Evolutionary conservation across 225 moss, liverwort and hornwort genomes (phyloP), one percentile per base, ranked within the genome.

Genomic region (Polytrichum commune): DNA sequence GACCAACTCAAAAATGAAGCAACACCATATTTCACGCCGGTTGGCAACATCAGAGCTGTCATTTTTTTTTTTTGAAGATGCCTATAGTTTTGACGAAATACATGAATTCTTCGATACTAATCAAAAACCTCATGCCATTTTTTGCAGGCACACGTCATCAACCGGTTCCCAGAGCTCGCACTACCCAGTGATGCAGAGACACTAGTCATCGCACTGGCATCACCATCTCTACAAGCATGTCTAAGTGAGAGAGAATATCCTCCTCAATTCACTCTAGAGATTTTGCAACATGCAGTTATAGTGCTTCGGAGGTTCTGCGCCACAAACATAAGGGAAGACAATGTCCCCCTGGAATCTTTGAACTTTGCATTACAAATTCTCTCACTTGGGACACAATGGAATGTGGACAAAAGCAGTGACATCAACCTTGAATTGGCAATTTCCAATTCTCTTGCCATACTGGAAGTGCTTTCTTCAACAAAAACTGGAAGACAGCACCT

Each of bases 361-460:
- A 81, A 84, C 81, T 97, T 97, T 73, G 74, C 92, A 72, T 77
- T 97, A 74, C 90, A 94, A 65, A 80, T 97, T 46, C 83, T 97
- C 38, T 85, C 88, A 68, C 91, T 97, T 35, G 92, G 94, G 22
- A 85, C 81, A 64, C 88, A 77, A 66, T 77, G 89, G 80, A 85
- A 78, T 54, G 60, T 72, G 5, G 80, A 89, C 13, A 75, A 66
- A 68, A 81, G 79, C 74, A 79, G 73, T 62, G 82, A 69, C 64
- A 80, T 73, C 26, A 85, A 83, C 66, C 81, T 93, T 60, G 96
- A 97, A 69, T 85, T 72, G 22, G 91, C 89, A 62, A 76, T 92
- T 64, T 85, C 94, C 35, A 94, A 88, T 29, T 82, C 96, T 65
- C 86, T 97, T 23, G 85, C 92, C 62, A 86, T 94, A 25, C 72